phyloP scores from a whole-genome alignment of 768 basidiomycete species.

The Lentinula sp. region DNA sequence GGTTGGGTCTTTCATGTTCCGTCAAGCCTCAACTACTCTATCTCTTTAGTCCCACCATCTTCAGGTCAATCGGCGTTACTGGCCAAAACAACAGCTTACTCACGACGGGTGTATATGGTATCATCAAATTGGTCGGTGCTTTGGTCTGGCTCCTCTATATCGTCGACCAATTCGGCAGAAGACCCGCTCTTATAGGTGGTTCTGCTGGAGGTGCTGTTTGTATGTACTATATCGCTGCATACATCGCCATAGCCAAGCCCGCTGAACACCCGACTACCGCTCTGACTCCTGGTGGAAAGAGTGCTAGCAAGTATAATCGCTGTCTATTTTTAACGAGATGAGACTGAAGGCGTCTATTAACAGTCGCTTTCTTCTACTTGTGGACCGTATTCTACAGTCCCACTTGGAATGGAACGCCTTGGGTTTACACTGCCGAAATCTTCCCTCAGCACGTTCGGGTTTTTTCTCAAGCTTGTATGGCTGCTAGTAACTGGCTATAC shows the following conservation, averaged over 20 bases:
- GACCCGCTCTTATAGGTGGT: conserved; percentile 33
- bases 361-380: conserved; percentile 30
- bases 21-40: not conserved
- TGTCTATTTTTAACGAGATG: not conserved
- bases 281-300: conserved; percentile 21
- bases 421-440: conserved; percentile 38
- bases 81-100: conserved; percentile 30
- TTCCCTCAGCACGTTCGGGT: conserved; percentile 33
- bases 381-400: conserved; percentile 33
- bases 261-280: conserved; percentile 12
- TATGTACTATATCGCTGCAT: conserved; percentile 41
- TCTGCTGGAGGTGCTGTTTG: conserved; percentile 30
- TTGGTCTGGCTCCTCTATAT: conserved; percentile 36
- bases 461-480: conserved; percentile 30
- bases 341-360: not conserved
- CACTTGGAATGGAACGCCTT: conserved; percentile 40
- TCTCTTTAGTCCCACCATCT: conserved; percentile 34
- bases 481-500: conserved; percentile 26
- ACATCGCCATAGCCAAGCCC: conserved; percentile 32
- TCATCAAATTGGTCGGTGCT: conserved; percentile 28
- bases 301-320: conserved; percentile 18
- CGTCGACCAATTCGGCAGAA: conserved; percentile 37
- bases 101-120: conserved; percentile 45
- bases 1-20: not conserved
- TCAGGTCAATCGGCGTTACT: conserved; percentile 38